Percentiles rank a stretch among this genome's conserved stretches.
These are phyloP conservation scores for Penicillium subrubescens DNA, from an alignment of 495 filamentous ascomycete species.

Conservation along the genomic window DNA sequence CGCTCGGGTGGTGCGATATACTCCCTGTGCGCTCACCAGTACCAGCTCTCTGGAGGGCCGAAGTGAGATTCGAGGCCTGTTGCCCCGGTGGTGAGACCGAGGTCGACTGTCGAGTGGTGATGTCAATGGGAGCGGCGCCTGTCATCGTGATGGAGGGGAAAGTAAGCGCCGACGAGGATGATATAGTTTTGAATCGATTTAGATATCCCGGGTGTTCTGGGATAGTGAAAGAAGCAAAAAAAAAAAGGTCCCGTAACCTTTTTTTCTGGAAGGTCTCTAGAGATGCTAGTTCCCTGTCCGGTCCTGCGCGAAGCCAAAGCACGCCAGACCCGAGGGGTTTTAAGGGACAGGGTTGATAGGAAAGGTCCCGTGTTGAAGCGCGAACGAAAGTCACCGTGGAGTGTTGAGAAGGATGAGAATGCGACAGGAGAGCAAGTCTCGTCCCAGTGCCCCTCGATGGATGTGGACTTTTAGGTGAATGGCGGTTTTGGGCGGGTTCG, in stretches of 20 bases:
- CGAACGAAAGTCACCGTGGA: slow-evolving; percentile 42
- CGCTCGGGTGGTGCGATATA: slow-evolving; percentile 44
- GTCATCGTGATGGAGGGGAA: slow-evolving; percentile 46
- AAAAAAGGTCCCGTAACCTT: slow-evolving; percentile 38
- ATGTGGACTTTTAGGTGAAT: slow-evolving; percentile 35
- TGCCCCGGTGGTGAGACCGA: slow-evolving; percentile 64
- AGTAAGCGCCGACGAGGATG: slow-evolving; percentile 3
- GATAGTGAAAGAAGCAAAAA: slow-evolving; percentile 19
- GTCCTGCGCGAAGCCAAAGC: slow-evolving; percentile 38
- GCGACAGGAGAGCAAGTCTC: slow-evolving; percentile 29
- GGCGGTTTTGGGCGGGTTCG: slow-evolving; percentile 40
- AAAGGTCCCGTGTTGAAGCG: slow-evolving; percentile 45
- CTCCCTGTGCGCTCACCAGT: slow-evolving; percentile 44
- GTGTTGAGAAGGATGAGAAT: slow-evolving; percentile 42
- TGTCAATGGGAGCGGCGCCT: slow-evolving; percentile 64
- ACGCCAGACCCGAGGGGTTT: slow-evolving; percentile 45
- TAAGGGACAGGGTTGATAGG: slow-evolving; percentile 37
- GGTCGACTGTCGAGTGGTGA: slow-evolving; percentile 59
- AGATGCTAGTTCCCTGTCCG: slow-evolving; percentile 41
- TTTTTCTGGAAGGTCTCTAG: slow-evolving; percentile 4
- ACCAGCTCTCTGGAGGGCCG: slow-evolving; percentile 56
- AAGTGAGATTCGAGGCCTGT: slow-evolving; percentile 64
- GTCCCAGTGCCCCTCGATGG: slow-evolving; percentile 52
- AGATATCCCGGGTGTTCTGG: not conserved
- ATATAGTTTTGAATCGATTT: not conserved